Evolutionary conservation across 768 basidiomycete genomes (phyloP).

Genomic region (Naganishia antarctica): DNA sequence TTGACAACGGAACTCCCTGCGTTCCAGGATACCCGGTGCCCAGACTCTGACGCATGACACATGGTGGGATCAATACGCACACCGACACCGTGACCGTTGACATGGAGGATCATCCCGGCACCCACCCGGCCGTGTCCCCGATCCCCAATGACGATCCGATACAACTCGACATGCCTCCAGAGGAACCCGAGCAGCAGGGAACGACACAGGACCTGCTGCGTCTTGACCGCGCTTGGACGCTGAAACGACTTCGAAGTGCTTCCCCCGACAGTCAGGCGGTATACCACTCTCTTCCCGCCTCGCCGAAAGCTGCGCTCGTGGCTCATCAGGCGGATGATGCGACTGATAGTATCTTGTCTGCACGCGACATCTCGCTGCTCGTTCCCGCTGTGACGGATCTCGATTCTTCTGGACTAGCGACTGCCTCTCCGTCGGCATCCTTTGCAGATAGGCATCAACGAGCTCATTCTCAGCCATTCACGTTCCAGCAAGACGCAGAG

Average conservation of each 20-base stretch:
- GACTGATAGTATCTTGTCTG: neutral
- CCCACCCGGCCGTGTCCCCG: neutral
- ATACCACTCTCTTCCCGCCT: neutral
- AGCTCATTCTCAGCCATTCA: constrained; percentile 11
- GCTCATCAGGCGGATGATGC: neutral
- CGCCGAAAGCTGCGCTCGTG: neutral
- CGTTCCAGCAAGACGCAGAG: neutral
- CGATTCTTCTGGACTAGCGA: neutral
- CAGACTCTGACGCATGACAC: neutral
- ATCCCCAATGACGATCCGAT: neutral
- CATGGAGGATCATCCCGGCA: constrained; percentile 17
- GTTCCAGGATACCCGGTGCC: too few species aligned
- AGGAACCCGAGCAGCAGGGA: neutral
- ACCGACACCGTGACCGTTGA: neutral
- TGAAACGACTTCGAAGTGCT: neutral
- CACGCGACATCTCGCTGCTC: neutral
- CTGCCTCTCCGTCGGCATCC: too few species aligned
- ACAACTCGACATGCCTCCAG: neutral
- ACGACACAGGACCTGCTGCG: neutral
- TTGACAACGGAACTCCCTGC: too few species aligned
- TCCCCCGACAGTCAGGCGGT: neutral
- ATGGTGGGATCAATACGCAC: neutral
- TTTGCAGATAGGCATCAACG: constrained; percentile 1
- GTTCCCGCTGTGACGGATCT: neutral
- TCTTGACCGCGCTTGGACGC: neutral